Evolutionary conservation across 2,329 filamentous ascomycete species (phyloP), one percentile per base, ranked within the genome.

Genomic region (Emergomyces africanus): DNA sequence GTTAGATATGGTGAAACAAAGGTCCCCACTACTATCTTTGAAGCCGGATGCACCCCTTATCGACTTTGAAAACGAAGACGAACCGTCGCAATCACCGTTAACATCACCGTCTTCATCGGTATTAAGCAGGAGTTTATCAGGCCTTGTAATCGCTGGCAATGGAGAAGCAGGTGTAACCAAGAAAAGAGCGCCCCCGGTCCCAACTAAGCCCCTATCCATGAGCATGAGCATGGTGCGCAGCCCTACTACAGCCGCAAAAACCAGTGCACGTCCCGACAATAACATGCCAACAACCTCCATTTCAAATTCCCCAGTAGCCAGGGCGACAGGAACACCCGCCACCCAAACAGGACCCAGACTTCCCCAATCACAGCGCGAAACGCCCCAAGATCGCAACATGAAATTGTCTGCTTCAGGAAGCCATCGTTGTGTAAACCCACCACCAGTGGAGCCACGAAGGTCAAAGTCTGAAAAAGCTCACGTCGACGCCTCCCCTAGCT

Each of bases 181-280:
- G 41, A 60, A 59, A 53, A 56, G 35, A 35, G 54, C 57, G 5
- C 62, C 61, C n/a, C 58, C 58, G 5, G 54, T 61, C 33, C 61
- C 61, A 18, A 37, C 28, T 15, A 55, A 57, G 35, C 55, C 50
- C 12, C 33, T 37, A 23, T 51, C 62, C 3, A 56, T 65, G 42
- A 60, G 55, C 30, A 28, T 35, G 33, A 18, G 20, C 15, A 30
- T 51, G 28, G 18, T 3, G n/a, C 46, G 10, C 9, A 28, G 23
- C 20, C 46, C 20, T 14, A 48, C 28, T n/a, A 25, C 20, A 25
- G 35, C 20, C 23, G 35, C 5, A 41, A 18, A 30, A 41, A 35
- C 39, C 18, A 35, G 28, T 25, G 20, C 54, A 48, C 14, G 20
- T 20, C 23, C 3, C 44, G 25, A 10, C 28, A 46, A 39, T 25